Evolutionary conservation across 1,284 basidiomycete genomes (phyloP).

Genomic region (Bothia castanella): DNA sequence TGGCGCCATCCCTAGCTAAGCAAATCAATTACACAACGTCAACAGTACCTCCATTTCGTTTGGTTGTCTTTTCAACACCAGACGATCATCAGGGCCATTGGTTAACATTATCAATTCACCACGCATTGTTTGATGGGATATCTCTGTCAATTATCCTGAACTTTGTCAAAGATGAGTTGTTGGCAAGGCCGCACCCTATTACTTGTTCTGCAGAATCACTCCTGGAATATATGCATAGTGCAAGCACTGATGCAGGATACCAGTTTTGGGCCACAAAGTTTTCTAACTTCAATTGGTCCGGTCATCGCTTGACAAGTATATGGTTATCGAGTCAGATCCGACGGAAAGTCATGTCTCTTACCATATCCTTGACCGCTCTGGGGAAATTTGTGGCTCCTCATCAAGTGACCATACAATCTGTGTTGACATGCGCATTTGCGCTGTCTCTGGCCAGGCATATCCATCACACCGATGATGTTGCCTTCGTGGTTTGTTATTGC

Average conservation of each 20-base stretch:
- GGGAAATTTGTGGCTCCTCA: slow-evolving; percentile 34
- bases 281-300: slow-evolving; percentile 35
- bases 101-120: slow-evolving; percentile 44
- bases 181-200: slow-evolving; percentile 16
- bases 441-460: slow-evolving; percentile 29
- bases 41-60: slow-evolving; percentile 37
- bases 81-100: slow-evolving; percentile 11
- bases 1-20: slow-evolving; percentile 32
- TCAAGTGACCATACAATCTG: slow-evolving; percentile 44
- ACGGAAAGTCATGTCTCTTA: slow-evolving; percentile 25
- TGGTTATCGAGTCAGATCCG: slow-evolving; percentile 17
- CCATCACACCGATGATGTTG: slow-evolving; percentile 35
- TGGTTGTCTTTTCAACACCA: slow-evolving; percentile 30
- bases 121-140: slow-evolving; percentile 46
- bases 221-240: slow-evolving; percentile 33
- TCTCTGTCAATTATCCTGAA: slow-evolving; percentile 41
- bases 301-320: slow-evolving; percentile 15
- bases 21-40: slow-evolving; percentile 37
- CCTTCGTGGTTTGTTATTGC: slow-evolving; percentile 41
- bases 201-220: slow-evolving; percentile 29
- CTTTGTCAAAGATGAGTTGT: slow-evolving; percentile 38
- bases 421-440: slow-evolving; percentile 42
- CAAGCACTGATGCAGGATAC: slow-evolving; percentile 31
- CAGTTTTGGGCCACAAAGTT: slow-evolving; percentile 40
- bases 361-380: slow-evolving; percentile 30